phyloP scores from a whole-genome alignment of 2,329 filamentous ascomycete species.

The Cordyceps tenuipes region DNA sequence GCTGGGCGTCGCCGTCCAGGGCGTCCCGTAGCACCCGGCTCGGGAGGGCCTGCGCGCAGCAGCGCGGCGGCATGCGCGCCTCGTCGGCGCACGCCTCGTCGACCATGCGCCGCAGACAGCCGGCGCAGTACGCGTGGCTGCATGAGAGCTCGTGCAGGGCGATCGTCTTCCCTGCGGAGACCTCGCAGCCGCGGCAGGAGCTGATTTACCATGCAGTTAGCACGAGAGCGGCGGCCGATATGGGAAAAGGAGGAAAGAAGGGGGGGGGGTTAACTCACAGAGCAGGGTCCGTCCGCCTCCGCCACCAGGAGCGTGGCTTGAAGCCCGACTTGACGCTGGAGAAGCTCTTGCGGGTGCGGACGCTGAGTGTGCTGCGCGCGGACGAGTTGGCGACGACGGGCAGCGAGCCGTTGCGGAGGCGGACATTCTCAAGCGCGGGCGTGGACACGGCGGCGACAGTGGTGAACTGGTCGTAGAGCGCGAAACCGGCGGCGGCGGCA shows the following conservation, averaged over 20 bases:
- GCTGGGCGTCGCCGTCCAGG: slow-evolving; percentile 43
- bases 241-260: neutral
- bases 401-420: slow-evolving; percentile 27
- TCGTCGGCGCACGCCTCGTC: slow-evolving; percentile 47
- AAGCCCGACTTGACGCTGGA: slow-evolving; percentile 38
- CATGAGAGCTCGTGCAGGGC: slow-evolving; percentile 45
- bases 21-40: slow-evolving; percentile 39
- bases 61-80: slow-evolving; percentile 53
- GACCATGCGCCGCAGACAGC: slow-evolving; percentile 46
- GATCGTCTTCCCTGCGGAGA: slow-evolving; percentile 38
- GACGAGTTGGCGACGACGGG: slow-evolving; percentile 21
- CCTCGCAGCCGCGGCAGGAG: slow-evolving; percentile 49
- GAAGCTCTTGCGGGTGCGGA: slow-evolving; percentile 37
- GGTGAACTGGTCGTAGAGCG: slow-evolving; percentile 45
- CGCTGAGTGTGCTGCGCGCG: slow-evolving; percentile 35
- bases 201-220: slow-evolving; percentile 24
- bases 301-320: slow-evolving; percentile 33
- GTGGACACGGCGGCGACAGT: slow-evolving; percentile 27
- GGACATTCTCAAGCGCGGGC: slow-evolving; percentile 36
- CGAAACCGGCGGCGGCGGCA: slow-evolving; percentile 24
- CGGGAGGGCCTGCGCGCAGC: slow-evolving; percentile 49
- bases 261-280: slow-evolving; percentile 18
- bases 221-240: no score
- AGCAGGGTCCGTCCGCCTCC: slow-evolving; percentile 27
- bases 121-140: slow-evolving; percentile 48